These are phyloP conservation scores for Aureobasidium sp. DNA, from an alignment of 2,329 filamentous ascomycete species.

Conservation along the genomic window DNA sequence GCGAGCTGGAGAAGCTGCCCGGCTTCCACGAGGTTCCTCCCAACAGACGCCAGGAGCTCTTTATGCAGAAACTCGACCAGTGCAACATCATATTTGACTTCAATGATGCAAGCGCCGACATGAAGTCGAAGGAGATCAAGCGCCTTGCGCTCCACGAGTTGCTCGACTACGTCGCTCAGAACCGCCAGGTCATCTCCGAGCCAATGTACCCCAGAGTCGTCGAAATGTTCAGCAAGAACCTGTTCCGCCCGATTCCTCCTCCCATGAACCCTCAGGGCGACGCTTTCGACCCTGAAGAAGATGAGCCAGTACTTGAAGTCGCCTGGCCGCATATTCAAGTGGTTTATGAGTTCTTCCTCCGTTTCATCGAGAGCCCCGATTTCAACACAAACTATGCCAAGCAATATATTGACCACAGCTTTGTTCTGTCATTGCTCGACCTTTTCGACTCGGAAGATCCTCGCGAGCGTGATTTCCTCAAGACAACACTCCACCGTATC, in stretches of 20 bases:
- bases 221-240: conserved; percentile 98
- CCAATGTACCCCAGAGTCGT: conserved; percentile 98
- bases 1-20: conserved; percentile 92
- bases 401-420: conserved; percentile 96
- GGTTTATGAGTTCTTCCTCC: conserved; percentile 97
- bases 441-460: conserved; percentile 98
- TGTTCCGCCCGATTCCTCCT: conserved; percentile 93
- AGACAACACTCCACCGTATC: conserved; percentile 95
- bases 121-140: conserved; percentile 99
- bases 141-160: conserved; percentile 90
- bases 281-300: conserved; percentile 96
- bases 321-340: conserved; percentile 99
- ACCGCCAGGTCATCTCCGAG: conserved; percentile 95
- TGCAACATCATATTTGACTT: conserved; percentile 99
- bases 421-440: conserved; percentile 91
- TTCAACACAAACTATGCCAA: conserved; percentile 99
- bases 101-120: conserved; percentile 94
- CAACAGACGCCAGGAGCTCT: conserved; percentile 88
- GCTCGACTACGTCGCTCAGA: conserved; percentile 96
- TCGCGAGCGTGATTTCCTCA: conserved; percentile 91
- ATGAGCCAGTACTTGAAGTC: conserved; percentile 94
- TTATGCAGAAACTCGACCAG: conserved; percentile 99
- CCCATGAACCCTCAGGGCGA: conserved; percentile 97
- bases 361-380: conserved; percentile 98
- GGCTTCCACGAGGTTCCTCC: conserved; percentile 97